A percentile compares a stretch with the other conserved stretches of the same genome.
Conservation (phyloP, 306 rosid genomes). For the Hippophae gyantsensis region DNA sequence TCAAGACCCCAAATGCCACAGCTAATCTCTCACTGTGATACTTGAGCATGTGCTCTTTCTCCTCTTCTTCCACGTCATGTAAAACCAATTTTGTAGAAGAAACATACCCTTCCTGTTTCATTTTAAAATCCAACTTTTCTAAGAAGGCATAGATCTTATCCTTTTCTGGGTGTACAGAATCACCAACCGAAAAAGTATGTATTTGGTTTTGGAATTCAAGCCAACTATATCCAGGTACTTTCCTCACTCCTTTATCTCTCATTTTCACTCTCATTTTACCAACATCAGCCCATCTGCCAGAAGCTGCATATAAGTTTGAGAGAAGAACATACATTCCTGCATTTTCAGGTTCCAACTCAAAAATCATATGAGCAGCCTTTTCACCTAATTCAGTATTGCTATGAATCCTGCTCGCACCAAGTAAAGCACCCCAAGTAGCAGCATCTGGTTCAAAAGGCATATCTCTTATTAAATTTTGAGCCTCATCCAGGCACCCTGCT, state of each 20-base stretch:
- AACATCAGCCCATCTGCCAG: constrained; percentile 34
- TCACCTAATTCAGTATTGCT: constrained; percentile 24
- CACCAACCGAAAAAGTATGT: constrained; percentile 68
- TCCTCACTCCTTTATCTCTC: constrained; percentile 31
- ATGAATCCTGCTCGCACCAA: constrained; percentile 34
- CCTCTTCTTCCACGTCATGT: constrained; percentile 94
- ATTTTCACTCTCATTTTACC: constrained; percentile 26
- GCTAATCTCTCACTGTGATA: constrained; percentile 87
- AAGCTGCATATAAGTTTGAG: constrained; percentile 37
- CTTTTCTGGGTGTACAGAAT: constrained; percentile 56
- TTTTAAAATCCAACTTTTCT: constrained; percentile 60
- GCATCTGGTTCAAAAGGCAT: constrained; percentile 24
- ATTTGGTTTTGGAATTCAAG: constrained; percentile 52
- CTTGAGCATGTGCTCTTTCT: constrained; percentile 68
- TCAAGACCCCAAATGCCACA: constrained; percentile 75
- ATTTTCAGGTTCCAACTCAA: constrained; percentile 20
- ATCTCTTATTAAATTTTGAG: constrained; percentile 27
- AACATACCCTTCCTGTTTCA: constrained; percentile 72
- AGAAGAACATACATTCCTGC: constrained; percentile 32
- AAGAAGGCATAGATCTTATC: constrained; percentile 57
- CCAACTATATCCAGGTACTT: constrained; percentile 29
- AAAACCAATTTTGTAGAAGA: constrained; percentile 69
- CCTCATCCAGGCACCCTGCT: constrained; percentile 29
- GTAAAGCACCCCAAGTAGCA: constrained; percentile 31
- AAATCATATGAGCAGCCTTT: constrained; percentile 25